A percentile compares a stretch with the other conserved stretches of the same genome.
Conservation (phyloP, 1,284 basidiomycete genomes). For the Boletus mariae region DNA sequence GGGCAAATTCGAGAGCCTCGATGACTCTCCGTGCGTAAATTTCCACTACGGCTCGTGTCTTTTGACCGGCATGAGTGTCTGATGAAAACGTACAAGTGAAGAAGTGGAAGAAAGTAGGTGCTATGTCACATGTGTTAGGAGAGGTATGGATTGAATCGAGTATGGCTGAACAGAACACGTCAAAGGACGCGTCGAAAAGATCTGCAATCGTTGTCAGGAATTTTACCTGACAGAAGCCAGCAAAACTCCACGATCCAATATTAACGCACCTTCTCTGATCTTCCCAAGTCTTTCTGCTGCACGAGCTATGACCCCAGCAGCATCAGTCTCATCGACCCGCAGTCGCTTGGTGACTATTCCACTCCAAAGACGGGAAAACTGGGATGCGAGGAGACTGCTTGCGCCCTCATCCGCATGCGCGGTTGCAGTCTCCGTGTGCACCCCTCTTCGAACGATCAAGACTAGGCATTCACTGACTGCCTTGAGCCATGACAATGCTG, state of each 20-base stretch:
- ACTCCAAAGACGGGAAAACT: slow-evolving; percentile 49
- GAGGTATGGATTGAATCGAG: slow-evolving; percentile 5
- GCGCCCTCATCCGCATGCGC: slow-evolving; percentile 16
- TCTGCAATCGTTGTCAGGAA: slow-evolving; percentile 36
- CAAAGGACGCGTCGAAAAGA: slow-evolving; percentile 49
- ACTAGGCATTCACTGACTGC: slow-evolving; percentile 68
- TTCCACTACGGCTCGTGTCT: slow-evolving; percentile 23
- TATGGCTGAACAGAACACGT: slow-evolving; percentile 28
- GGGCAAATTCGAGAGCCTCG: slow-evolving; percentile 26
- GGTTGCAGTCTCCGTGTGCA: slow-evolving; percentile 3
- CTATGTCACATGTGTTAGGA: slow-evolving; percentile 29
- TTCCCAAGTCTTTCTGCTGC: slow-evolving; percentile 41
- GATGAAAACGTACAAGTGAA: slow-evolving; percentile 35
- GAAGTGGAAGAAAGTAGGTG: slow-evolving; percentile 42
- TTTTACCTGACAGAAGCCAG: slow-evolving; percentile 16
- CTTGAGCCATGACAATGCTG: slow-evolving; percentile 60
- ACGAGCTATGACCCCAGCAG: slow-evolving; percentile 44
- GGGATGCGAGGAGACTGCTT: slow-evolving; percentile 39
- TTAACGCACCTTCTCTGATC: slow-evolving; percentile 41
- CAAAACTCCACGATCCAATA: not conserved
- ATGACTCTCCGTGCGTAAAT: slow-evolving; percentile 31
- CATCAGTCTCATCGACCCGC: slow-evolving; percentile 44
- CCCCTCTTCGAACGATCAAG: slow-evolving; percentile 49
- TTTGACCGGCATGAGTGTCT: slow-evolving; percentile 27
- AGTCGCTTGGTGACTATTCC: slow-evolving; percentile 42